A percentile compares a stretch with the other conserved stretches of the same genome.
These are phyloP conservation scores for Rhynchosporium graminicola DNA, from an alignment of 2,329 filamentous ascomycete genomes.

Conservation along the genomic window DNA sequence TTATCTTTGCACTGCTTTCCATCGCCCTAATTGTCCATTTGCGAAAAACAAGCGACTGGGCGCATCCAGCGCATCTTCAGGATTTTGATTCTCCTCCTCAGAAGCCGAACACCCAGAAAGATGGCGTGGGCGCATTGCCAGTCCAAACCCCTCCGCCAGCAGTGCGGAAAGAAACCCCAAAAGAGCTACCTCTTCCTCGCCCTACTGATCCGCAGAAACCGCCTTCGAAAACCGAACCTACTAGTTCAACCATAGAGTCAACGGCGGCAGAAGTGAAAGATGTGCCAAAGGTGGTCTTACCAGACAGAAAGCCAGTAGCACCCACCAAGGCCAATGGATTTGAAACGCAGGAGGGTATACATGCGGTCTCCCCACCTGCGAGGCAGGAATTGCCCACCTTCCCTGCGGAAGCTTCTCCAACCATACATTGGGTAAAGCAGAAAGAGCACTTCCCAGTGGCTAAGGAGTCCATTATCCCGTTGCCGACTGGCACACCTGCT, in stretches of 20 bases:
- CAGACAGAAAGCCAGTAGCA: constrained; percentile 32
- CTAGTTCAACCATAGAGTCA: constrained; percentile 9
- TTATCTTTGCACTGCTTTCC: constrained; percentile 29
- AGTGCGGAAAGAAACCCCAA: constrained; percentile 6
- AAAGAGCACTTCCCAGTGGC: constrained; percentile 78
- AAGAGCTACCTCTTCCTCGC: constrained; percentile 1
- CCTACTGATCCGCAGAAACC: not conserved
- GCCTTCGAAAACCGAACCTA: not conserved
- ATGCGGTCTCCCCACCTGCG: constrained; percentile 36
- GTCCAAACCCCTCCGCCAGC: constrained; percentile 8
- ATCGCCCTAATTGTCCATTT: constrained; percentile 30
- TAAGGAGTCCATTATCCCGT: constrained; percentile 66
- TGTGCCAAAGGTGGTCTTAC: constrained; percentile 32
- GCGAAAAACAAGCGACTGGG: constrained; percentile 25
- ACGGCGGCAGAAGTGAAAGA: constrained; percentile 13
- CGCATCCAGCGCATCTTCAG: constrained; percentile 18
- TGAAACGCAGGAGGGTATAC: constrained; percentile 30
- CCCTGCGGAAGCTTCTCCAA: constrained; percentile 25
- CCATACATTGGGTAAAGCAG: constrained; percentile 71
- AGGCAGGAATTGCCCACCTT: constrained; percentile 32
- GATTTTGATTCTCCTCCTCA: constrained; percentile 14
- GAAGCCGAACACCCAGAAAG: constrained; percentile 15
- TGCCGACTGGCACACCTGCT: constrained; percentile 72
- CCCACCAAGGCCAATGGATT: constrained; percentile 26
- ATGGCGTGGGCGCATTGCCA: constrained; percentile 7